Conservation (phyloP, 2,329 filamentous ascomycete species). For the Trichoderma gracile region DNA sequence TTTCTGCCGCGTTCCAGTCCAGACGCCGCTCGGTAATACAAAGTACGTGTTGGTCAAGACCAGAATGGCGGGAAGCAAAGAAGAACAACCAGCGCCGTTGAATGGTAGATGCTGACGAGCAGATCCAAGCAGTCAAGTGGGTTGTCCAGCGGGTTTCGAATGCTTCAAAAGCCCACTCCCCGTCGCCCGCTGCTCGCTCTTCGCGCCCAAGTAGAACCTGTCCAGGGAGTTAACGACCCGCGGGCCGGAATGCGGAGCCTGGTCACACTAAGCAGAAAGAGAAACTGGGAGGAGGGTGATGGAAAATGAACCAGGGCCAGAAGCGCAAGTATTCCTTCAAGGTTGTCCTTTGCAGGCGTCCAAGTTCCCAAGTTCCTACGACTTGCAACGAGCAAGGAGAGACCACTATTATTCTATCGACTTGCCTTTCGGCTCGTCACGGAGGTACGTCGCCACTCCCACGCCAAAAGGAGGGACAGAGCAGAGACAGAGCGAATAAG, state of each 20-base stretch:
- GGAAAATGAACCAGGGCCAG: not conserved
- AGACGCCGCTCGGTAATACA: not conserved
- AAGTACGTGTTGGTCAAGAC: not conserved
- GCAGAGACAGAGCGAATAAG: conserved; percentile 4
- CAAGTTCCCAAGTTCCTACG: not conserved
- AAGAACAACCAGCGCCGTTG: conserved; percentile 2
- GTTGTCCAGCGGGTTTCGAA: conserved; percentile 3
- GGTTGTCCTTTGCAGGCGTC: not conserved
- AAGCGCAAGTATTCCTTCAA: not conserved
- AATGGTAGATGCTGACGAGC: conserved; percentile 23
- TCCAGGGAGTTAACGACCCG: conserved; percentile 2
- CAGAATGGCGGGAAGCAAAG: conserved; percentile 9
- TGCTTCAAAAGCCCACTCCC: conserved; percentile 16
- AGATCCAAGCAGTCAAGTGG: conserved; percentile 12
- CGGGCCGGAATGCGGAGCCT: conserved; percentile 24
- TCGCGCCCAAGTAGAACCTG: conserved; percentile 8
- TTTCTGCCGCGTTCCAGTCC: not conserved
- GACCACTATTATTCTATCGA: not conserved
- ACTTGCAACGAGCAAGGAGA: not conserved
- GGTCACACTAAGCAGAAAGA: conserved; percentile 13
- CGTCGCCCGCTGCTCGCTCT: conserved; percentile 14
- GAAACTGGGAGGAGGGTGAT: conserved; percentile 1
- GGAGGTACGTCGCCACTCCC: conserved; percentile 11
- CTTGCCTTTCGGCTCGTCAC: conserved; percentile 12
- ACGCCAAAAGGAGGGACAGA: not conserved